phyloP scores from a whole-genome alignment of 441 rosid species.

The Corymbia citriodora region DNA sequence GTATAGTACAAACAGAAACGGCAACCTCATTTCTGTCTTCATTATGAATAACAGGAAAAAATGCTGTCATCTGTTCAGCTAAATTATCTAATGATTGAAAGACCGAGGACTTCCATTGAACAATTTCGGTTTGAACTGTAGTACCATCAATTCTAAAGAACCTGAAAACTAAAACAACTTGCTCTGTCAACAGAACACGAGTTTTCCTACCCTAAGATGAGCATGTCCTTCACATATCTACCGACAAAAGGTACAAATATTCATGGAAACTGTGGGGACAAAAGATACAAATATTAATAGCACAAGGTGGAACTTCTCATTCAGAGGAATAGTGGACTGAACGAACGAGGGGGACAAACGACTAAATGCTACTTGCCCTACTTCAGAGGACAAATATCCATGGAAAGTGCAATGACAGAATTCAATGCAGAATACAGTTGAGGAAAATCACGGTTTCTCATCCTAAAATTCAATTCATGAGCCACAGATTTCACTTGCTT shows the following conservation, averaged over 20 bases:
- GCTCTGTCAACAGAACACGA: not conserved
- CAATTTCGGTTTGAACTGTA: not conserved
- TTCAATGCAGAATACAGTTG: not conserved
- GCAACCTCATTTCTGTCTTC: not conserved
- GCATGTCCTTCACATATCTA: not conserved
- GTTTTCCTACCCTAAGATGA: not conserved
- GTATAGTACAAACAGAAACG: not conserved
- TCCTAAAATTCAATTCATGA: not conserved
- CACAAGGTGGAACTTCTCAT: not conserved
- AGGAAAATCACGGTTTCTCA: not conserved
- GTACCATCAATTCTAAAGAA: not conserved
- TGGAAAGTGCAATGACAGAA: not conserved
- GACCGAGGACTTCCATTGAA: not conserved
- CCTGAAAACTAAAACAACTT: not conserved
- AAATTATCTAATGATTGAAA: not conserved
- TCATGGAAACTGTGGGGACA: not conserved
- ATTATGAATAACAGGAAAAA: not conserved
- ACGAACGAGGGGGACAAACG: not conserved
- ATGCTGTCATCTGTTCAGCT: not conserved
- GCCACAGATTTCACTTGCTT: not conserved
- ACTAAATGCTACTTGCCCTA: not conserved
- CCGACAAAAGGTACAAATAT: not conserved
- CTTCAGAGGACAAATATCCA: not conserved
- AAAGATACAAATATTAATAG: not conserved
- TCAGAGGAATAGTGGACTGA: not conserved